Evolutionary conservation across 2,329 filamentous ascomycete species (phyloP), one percentile per base, ranked within the genome.

Genomic region (Stagonosporopsis tanaceti): DNA sequence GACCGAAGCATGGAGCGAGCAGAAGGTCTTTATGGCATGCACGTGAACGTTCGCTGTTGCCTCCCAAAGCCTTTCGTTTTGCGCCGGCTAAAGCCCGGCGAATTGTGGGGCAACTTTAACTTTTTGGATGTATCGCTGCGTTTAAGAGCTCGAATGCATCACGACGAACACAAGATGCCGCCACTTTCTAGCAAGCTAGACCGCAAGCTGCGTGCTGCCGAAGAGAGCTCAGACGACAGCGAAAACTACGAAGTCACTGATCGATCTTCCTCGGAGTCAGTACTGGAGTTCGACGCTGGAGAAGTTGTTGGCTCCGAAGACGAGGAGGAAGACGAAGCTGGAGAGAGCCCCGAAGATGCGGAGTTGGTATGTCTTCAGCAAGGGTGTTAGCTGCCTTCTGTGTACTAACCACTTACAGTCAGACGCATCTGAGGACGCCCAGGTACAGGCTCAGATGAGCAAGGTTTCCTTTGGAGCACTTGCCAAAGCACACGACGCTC

Each of bases 401-500:
- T 34, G 2, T 47, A 17, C 62, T 70, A 47, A 72, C 38, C 47
- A 15, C 1, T 2, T 8, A n/a, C 48, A 72, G 59, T 60, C 59
- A 53, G 72, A 76, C n/a, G 70, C 66, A 15, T 74, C 74, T 20
- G 75, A 80, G 25, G 73, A 76, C 37, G 73, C 76, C 2, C 76
- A 81, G 52, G 76, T 80, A 24, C 71, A 80, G 46, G 73, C 78
- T 14, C 73, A 78, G 32, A 76, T 88, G 56, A 82, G 80, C 68
- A 82, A 81, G 59, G 87, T 97, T 63, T 95, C 93, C 24, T 97
- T 98, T 70, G 93, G 93, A 61, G 91, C 91, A n/a, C 82, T 97
- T 38, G 92, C 91, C 63, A 91, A 92, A 81, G 93, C 93, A 1
- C 92, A 96, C 79, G 88, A 88, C 37, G 85, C 87, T 0, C 78